Evolutionary conservation across 2,329 filamentous ascomycete species (phyloP).

Genomic region (Colletotrichum somersetense): DNA sequence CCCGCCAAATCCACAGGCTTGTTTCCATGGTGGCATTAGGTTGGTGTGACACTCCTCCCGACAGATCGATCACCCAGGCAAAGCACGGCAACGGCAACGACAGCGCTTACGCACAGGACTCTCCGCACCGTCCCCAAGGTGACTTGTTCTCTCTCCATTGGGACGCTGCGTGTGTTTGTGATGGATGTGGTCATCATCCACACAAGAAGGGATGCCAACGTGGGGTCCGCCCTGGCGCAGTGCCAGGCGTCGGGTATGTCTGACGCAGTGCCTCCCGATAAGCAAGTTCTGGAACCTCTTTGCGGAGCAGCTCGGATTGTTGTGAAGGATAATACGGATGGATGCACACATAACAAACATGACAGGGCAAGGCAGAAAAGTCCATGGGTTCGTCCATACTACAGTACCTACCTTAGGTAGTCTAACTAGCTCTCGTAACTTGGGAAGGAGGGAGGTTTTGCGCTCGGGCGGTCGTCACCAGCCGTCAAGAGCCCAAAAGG

Average conservation of each 20-base stretch:
- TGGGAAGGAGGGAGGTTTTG: conserved; percentile 4
- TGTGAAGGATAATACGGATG: conserved; percentile 9
- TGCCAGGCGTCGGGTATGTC: conserved; percentile 12
- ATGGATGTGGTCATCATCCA: conserved; percentile 1
- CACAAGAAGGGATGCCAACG: conserved; percentile 18
- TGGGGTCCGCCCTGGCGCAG: conserved; percentile 37
- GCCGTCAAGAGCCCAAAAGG: conserved; percentile 21
- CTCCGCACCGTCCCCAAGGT: conserved; percentile 14
- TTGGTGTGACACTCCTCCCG: conserved; percentile 18
- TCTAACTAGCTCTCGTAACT: background rate
- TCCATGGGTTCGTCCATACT: background rate
- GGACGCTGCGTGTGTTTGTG: background rate
- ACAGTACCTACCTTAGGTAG: no score
- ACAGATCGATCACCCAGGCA: conserved; percentile 9
- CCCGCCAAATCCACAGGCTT: conserved; percentile 29
- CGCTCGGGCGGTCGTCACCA: conserved; percentile 31
- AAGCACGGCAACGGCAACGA: conserved; percentile 21
- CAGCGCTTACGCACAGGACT: conserved; percentile 24
- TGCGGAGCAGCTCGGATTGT: conserved; percentile 29
- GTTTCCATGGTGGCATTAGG: conserved; percentile 28
- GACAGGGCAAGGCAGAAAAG: background rate
- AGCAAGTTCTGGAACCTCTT: conserved; percentile 16
- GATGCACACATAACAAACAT: background rate
- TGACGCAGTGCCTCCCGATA: conserved; percentile 16
- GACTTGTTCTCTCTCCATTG: conserved; percentile 10